A percentile compares a stretch with the other conserved stretches of the same genome.
These are phyloP conservation scores for Trichoderma cornu-damae DNA, from an alignment of 2,329 filamentous ascomycete genomes.

Conservation along the genomic window DNA sequence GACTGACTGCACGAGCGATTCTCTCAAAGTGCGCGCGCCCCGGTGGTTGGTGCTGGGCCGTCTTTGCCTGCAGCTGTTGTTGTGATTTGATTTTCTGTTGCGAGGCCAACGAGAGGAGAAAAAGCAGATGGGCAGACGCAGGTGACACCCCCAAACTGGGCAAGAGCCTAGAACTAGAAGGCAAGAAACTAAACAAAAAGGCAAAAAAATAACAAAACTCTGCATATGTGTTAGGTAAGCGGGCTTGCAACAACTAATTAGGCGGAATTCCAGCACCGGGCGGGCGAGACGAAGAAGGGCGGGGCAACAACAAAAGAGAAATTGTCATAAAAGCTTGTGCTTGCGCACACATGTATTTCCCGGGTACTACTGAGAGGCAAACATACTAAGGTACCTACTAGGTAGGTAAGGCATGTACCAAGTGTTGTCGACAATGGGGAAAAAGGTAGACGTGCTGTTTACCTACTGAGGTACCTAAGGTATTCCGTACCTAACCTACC, in stretches of 20 bases:
- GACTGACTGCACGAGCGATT: conserved; percentile 19
- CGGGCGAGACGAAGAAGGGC: background rate
- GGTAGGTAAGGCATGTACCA: no score
- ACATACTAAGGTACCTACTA: no score
- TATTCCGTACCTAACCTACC: no score
- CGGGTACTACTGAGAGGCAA: no score
- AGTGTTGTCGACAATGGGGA: no score
- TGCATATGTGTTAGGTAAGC: conserved; percentile 26
- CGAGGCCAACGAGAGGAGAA: conserved; percentile 40
- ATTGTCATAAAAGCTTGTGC: no score
- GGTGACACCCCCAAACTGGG: conserved; percentile 7
- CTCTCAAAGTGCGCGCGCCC: conserved; percentile 27
- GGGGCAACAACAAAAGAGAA: conserved; percentile 13
- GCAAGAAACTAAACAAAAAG: conserved; percentile 16
- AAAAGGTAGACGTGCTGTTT: no score
- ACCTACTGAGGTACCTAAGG: no score
- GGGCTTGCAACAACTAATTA: conserved; percentile 24
- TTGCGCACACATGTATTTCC: no score
- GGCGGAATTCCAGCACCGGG: conserved; percentile 23
- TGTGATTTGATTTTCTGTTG: conserved; percentile 42
- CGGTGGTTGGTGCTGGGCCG: conserved; percentile 26
- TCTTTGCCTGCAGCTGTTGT: conserved; percentile 32
- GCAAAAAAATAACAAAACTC: conserved; percentile 21
- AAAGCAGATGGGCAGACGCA: conserved; percentile 24
- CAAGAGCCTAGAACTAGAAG: conserved; percentile 2